phyloP scores from a whole-genome alignment of 345 rosid genomes.

The Arabidopsis thaliana region TAIR10.1 NC_003070.9:9560501-9561000 shows the following conservation, averaged over 20 bases:
- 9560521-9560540: slow-evolving; percentile 97
- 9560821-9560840: slow-evolving; percentile 15
- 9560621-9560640: slow-evolving; percentile 27
- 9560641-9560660: slow-evolving; percentile 13
- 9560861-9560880: slow-evolving; percentile 56
- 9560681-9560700: slow-evolving; percentile 26
- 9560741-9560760: slow-evolving; percentile 99
- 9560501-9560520: slow-evolving; percentile 88
- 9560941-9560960: slow-evolving; percentile 88
- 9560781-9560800: slow-evolving; percentile 72
- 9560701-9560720: slow-evolving; percentile 95
- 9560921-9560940: slow-evolving; percentile 82
- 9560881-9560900: slow-evolving; percentile 87
- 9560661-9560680: neutral
- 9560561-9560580: slow-evolving; percentile 89
- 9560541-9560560: slow-evolving; percentile 95
- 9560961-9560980: slow-evolving; percentile 60
- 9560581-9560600: slow-evolving; percentile 98
- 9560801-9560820: slow-evolving; percentile 10
- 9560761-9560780: slow-evolving; percentile 99
- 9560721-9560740: slow-evolving; percentile 94
- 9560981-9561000: slow-evolving; percentile 24
- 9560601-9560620: slow-evolving; percentile 28
- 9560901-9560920: slow-evolving; percentile 96
- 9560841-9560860: slow-evolving; percentile 38